Evolutionary conservation across 306 rosid genomes (phyloP).

Genomic region (Castanopsis chinensis): DNA sequence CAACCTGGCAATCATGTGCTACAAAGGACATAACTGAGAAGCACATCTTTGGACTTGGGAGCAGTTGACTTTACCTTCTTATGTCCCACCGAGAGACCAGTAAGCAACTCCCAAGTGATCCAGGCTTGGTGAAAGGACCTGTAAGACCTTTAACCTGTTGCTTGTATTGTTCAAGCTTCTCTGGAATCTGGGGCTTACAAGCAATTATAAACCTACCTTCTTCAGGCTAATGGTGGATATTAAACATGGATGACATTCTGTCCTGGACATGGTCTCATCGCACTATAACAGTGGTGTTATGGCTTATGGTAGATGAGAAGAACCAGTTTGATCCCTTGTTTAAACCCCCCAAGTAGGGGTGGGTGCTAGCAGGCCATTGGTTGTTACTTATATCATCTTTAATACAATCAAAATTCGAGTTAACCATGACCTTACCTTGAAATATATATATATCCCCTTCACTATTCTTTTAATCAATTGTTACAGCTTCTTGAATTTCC

Average conservation of each 20-base stretch:
- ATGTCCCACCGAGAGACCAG: not conserved
- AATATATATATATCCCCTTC: not conserved
- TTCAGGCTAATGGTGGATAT: not conserved
- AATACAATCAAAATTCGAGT: not conserved
- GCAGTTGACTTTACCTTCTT: not conserved
- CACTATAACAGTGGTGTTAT: not conserved
- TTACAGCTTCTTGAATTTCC: slow-evolving; percentile 19
- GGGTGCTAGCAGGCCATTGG: too few species aligned
- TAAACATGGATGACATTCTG: not conserved
- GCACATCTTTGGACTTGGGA: not conserved
- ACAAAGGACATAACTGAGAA: not conserved
- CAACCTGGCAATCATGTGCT: not conserved
- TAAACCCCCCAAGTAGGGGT: too few species aligned
- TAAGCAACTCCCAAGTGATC: too few species aligned
- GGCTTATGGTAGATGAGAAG: too few species aligned
- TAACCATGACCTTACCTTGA: slow-evolving; percentile 2
- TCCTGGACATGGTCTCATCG: not conserved
- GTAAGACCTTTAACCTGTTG: not conserved
- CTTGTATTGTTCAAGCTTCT: not conserved
- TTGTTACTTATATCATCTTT: not conserved
- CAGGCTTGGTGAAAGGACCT: not conserved
- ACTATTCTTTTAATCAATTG: slow-evolving; percentile 1
- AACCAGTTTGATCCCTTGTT: too few species aligned
- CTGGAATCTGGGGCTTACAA: not conserved
- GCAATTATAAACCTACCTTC: not conserved